These are phyloP conservation scores for Abortiporus biennis DNA, from an alignment of 1,284 basidiomycete species.

Conservation along the genomic window DNA sequence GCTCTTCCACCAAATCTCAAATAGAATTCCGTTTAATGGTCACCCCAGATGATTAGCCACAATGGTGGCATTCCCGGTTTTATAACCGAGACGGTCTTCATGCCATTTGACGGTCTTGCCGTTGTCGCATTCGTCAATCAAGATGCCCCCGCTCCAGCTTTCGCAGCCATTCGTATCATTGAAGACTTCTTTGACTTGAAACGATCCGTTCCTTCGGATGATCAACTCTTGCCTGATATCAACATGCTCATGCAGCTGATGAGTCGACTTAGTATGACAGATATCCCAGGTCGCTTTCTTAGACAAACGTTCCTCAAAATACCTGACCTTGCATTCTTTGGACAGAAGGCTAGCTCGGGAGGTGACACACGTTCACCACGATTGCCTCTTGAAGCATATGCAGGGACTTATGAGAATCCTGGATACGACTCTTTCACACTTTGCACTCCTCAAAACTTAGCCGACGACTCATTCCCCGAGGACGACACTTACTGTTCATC, in stretches of 20 bases:
- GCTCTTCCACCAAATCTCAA: background rate
- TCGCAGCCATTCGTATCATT: slow-evolving; percentile 12
- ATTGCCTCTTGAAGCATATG: slow-evolving; percentile 12
- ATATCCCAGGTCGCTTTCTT: no score
- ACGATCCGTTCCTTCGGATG: background rate
- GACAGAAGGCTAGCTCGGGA: background rate
- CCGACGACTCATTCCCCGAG: no score
- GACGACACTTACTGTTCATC: slow-evolving; percentile 16
- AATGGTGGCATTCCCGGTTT: slow-evolving; percentile 35
- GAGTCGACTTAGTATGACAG: no score
- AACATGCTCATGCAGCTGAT: no score
- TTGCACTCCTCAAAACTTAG: slow-evolving; percentile 12
- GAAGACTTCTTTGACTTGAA: slow-evolving; percentile 13
- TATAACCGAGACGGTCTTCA: slow-evolving; percentile 28
- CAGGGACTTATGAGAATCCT: slow-evolving; percentile 16
- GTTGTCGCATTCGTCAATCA: slow-evolving; percentile 37
- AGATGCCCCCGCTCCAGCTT: slow-evolving; percentile 20
- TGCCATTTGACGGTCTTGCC: slow-evolving; percentile 29
- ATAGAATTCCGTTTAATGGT: background rate
- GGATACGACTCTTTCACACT: slow-evolving; percentile 18
- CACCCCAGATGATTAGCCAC: slow-evolving; percentile 30
- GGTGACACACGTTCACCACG: background rate
- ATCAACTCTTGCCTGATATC: no score
- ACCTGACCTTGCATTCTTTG: background rate
- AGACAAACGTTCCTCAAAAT: background rate